Evolutionary conservation across 1,284 basidiomycete genomes (phyloP).

Genomic region (Phellinidium pouzarii): DNA sequence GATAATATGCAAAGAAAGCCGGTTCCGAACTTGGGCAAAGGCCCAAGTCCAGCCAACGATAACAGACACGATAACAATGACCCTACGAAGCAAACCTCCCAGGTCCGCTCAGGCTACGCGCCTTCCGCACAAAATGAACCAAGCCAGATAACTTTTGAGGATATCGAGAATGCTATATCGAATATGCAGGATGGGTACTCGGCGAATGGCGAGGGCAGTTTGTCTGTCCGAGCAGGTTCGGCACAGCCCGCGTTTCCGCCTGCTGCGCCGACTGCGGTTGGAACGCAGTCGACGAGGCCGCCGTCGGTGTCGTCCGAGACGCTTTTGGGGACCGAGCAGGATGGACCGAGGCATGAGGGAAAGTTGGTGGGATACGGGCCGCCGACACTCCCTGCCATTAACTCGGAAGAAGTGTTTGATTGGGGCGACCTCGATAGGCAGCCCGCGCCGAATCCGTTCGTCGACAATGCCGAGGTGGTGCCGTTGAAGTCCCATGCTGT

Average conservation of each 20-base stretch:
- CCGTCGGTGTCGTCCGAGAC: constrained; percentile 11
- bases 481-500: constrained; percentile 14
- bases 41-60: constrained; percentile 1
- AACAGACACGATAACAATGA: constrained; percentile 2
- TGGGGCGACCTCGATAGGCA: constrained; percentile 23
- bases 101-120: constrained; percentile 7
- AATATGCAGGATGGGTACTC: constrained; percentile 8
- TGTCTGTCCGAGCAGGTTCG: not conserved
- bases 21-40: constrained; percentile 1
- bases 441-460: constrained; percentile 26
- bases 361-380: constrained; percentile 2
- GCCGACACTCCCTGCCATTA: constrained; percentile 26
- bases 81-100: constrained; percentile 11
- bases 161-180: constrained; percentile 13
- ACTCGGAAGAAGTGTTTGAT: constrained; percentile 28
- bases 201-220: not conserved
- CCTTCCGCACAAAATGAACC: not conserved
- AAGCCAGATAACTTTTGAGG: constrained; percentile 15
- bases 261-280: not conserved
- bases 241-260: not conserved
- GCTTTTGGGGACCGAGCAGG: constrained; percentile 5
- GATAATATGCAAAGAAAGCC: constrained; percentile 14
- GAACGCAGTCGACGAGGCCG: constrained; percentile 6
- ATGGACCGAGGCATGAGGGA: not conserved
- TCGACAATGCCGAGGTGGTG: constrained; percentile 22